phyloP scores from a whole-genome alignment of 495 filamentous ascomycete genomes.

The Hypoxylon cercidicola region DNA sequence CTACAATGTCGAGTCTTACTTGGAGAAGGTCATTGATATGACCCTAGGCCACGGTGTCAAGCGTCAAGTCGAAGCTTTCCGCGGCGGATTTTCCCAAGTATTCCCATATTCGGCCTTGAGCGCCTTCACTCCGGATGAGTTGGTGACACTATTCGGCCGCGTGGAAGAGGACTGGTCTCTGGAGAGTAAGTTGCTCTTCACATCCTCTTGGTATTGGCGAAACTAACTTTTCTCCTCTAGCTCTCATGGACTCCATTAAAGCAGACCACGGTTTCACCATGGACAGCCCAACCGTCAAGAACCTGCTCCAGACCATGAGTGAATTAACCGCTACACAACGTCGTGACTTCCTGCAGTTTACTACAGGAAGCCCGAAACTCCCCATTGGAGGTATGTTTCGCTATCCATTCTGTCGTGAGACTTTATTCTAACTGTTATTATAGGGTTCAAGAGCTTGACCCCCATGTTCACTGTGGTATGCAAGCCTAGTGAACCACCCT shows the following conservation, averaged over 20 bases:
- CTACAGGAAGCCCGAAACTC: conserved; percentile 97
- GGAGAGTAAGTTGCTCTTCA: conserved; percentile 74
- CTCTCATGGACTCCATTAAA: conserved; percentile 97
- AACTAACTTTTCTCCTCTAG: conserved; percentile 57
- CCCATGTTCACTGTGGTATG: conserved; percentile 99
- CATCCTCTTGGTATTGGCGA: not conserved
- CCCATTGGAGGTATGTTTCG: conserved; percentile 88
- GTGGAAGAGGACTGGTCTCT: conserved; percentile 98
- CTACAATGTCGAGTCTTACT: conserved; percentile 86
- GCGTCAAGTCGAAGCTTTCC: conserved; percentile 91
- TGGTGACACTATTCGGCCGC: conserved; percentile 95
- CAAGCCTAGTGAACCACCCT: conserved; percentile 94
- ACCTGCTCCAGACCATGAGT: conserved; percentile 95
- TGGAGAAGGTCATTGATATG: conserved; percentile 91
- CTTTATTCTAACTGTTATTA: conserved; percentile 25
- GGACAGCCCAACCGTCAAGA: conserved; percentile 96
- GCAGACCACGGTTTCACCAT: conserved; percentile 99
- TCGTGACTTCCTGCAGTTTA: conserved; percentile 97
- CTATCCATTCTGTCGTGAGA: not conserved
- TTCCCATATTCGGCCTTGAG: conserved; percentile 93
- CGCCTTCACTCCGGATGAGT: conserved; percentile 94
- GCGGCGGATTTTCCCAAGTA: conserved; percentile 90
- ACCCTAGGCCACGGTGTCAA: conserved; percentile 89
- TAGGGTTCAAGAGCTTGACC: conserved; percentile 95
- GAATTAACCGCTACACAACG: conserved; percentile 79